A percentile compares a stretch with the other conserved stretches of the same genome.
Conservation (phyloP, 1,284 basidiomycete species). For the Kwoniella shivajii region DNA sequence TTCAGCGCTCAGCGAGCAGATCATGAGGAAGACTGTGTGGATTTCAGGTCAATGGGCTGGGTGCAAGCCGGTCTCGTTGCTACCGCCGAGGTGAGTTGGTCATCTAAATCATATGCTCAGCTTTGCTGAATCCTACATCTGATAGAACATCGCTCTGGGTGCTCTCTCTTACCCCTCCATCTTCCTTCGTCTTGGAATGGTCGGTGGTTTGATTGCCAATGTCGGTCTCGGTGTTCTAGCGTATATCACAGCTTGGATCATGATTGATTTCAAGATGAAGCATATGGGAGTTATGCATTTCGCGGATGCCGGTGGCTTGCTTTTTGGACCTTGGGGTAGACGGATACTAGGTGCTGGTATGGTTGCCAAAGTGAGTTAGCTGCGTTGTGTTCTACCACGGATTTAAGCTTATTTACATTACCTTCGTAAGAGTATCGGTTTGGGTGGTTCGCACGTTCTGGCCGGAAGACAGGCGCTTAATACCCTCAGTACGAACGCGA, state of each 20-base stretch:
- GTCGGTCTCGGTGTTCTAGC: constrained; percentile 37
- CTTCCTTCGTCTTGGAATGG: constrained; percentile 45
- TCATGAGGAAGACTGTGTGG: constrained; percentile 39
- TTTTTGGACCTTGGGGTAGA: constrained; percentile 44
- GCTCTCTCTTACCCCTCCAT: constrained; percentile 47
- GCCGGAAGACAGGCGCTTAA: constrained; percentile 43
- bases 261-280: constrained; percentile 48
- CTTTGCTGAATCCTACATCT: neutral
- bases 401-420: neutral
- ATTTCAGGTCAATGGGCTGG: constrained; percentile 50
- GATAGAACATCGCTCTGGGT: constrained; percentile 46
- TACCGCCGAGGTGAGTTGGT: constrained; percentile 41
- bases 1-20: constrained; percentile 33
- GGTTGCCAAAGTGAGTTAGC: constrained; percentile 35
- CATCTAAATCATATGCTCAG: neutral
- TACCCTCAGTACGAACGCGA: constrained; percentile 38
- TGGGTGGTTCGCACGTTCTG: constrained; percentile 47
- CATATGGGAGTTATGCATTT: constrained; percentile 50
- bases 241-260: constrained; percentile 44
- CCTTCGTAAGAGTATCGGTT: constrained; percentile 33
- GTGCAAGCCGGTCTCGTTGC: constrained; percentile 42
- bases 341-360: constrained; percentile 39
- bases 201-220: constrained; percentile 43
- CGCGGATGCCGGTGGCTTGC: constrained; percentile 45
- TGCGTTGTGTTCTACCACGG: neutral